Conservation (phyloP, 306 rosid species). For the Rosa lucieae region DNA sequence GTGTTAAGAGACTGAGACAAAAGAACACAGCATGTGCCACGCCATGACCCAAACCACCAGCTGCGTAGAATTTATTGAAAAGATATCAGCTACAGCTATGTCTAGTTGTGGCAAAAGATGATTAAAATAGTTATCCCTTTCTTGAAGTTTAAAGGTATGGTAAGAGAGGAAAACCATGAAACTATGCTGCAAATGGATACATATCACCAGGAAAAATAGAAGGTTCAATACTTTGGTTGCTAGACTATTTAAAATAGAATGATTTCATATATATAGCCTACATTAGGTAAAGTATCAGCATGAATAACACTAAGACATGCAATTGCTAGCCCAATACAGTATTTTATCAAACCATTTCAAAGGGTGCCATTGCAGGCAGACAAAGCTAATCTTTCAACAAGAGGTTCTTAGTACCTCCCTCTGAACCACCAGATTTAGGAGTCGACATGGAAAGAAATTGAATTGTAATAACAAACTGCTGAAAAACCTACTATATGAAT, state of each 20-base stretch:
- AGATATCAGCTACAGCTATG: constrained; percentile 4
- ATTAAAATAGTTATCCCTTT: background rate
- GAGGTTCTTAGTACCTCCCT: background rate
- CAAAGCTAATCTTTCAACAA: background rate
- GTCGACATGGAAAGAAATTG: background rate
- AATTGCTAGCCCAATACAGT: background rate
- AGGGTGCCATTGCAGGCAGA: background rate
- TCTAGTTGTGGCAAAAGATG: background rate
- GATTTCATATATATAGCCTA: background rate
- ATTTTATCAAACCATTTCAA: background rate
- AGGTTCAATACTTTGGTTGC: background rate
- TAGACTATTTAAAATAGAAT: background rate
- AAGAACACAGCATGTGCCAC: constrained; percentile 97
- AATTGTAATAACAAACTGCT: background rate
- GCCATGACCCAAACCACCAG: constrained; percentile 98
- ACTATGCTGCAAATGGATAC: background rate
- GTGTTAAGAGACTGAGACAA: constrained; percentile 92
- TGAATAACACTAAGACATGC: background rate
- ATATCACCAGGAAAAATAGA: background rate
- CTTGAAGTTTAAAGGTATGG: background rate
- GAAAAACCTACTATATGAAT: background rate
- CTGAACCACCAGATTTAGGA: background rate
- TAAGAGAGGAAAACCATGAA: background rate
- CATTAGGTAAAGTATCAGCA: background rate
- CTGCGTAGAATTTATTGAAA: constrained; percentile 47